phyloP scores from a whole-genome alignment of 164 flowering plant genomes.

The Stephania yunnanensis region DNA sequence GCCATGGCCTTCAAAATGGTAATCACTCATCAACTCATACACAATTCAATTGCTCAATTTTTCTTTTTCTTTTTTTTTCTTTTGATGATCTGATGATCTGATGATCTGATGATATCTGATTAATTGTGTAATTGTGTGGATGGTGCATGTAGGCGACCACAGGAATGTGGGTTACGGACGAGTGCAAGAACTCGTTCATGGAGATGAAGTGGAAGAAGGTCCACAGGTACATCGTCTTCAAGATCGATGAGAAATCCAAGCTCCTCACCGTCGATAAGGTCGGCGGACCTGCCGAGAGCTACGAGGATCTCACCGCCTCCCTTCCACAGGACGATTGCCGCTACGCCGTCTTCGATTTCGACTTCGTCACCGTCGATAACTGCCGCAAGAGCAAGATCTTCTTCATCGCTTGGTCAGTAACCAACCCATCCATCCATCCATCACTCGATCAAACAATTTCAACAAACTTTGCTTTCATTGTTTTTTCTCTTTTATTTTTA shows the following conservation, averaged over 20 bases:
- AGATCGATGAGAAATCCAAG: conserved; percentile 79
- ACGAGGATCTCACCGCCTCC: conserved; percentile 74
- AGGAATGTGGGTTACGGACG: conserved; percentile 87
- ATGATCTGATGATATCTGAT: no score
- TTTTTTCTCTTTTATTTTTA: background rate
- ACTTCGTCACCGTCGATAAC: conserved; percentile 84
- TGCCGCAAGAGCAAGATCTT: conserved; percentile 97
- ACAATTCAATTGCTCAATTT: no score
- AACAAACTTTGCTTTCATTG: background rate
- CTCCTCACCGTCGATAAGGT: conserved; percentile 83
- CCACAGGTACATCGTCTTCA: conserved; percentile 77
- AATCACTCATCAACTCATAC: conserved; percentile 6
- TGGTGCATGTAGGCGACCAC: conserved; percentile 56
- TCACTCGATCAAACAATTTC: background rate
- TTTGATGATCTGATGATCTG: no score
- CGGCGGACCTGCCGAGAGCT: conserved; percentile 72
- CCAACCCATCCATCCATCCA: background rate
- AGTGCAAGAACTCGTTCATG: conserved; percentile 86
- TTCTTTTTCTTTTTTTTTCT: no score
- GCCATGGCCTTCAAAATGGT: conserved; percentile 99
- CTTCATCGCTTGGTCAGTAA: conserved; percentile 85
- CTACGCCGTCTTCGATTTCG: conserved; percentile 92
- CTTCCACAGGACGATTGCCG: conserved; percentile 90
- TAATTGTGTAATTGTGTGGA: background rate
- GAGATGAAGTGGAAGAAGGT: conserved; percentile 97